Evolutionary conservation across 2,329 filamentous ascomycete species (phyloP), one percentile per base, ranked within the genome.

Genomic region (Metarhizium guizhouense): DNA sequence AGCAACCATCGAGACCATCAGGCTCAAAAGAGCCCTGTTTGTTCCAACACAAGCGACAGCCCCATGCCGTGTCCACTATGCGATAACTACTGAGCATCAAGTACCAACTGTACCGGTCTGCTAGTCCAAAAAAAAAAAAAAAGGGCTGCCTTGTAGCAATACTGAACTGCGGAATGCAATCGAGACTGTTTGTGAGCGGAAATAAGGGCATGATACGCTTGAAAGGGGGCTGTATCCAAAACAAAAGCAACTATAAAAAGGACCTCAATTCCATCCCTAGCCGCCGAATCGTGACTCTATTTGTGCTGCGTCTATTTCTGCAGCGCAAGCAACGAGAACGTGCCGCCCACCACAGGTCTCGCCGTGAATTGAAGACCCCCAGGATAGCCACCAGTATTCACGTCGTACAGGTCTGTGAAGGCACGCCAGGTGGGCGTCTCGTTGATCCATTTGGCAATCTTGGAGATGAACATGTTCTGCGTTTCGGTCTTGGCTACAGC

Each of bases 391-490:
- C 88, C 88, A 14, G 81, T 78, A 61, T 82, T 80, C 0, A 86
- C 88, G 58, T 89, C 82, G 67, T 91, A 90, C 53, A 94, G 71
- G 69, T 95, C 90, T 0, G 88, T 90, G 59, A 93, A 81, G 0
- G 89, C 81, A 8, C 81, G 75, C 69, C 90, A 83, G 0, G 83
- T 89, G 1, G 72, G 74, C 2, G 90, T 95, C 65, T 85, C 81
- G 62, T 86, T 86, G 64, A 95, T 77, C 87, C 89, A 95, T 56
- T 71, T 74, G 2, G 87, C 87, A 48, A 93, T 79, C 40, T 82
- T 79, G 51, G 82, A 74, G 53, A 93, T 76, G 62, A 95, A 88
- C 67, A 84, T 76, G 11, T 76, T 71, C 54, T 83, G 78, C 1
- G 87, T 87, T 34, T 76, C 70, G 54, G 76, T 69, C 47, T 77